These are phyloP conservation scores for Erythrophleum fordii DNA, from an alignment of 306 rosid genomes.

Conservation along the genomic window DNA sequence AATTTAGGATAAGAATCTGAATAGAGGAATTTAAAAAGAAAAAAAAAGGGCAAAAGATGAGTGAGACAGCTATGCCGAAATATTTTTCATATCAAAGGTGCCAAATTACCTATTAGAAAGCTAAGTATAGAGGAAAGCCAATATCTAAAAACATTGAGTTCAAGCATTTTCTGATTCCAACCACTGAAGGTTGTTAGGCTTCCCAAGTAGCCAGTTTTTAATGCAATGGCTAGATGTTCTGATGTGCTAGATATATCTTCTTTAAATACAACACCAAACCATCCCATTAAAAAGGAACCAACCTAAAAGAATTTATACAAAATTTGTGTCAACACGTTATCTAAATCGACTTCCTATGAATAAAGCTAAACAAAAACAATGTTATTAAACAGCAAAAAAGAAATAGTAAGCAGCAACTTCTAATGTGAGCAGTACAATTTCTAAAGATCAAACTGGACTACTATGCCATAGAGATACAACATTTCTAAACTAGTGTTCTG, in stretches of 20 bases:
- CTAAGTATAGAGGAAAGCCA: slow-evolving; percentile 61
- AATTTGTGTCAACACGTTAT: neutral
- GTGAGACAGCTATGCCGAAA: neutral
- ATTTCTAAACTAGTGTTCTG: too few relatives aligned
- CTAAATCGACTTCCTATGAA: neutral
- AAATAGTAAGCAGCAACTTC: neutral
- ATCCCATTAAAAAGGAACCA: slow-evolving; percentile 78
- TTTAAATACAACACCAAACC: slow-evolving; percentile 76
- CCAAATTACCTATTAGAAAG: slow-evolving; percentile 56
- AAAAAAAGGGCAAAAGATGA: neutral
- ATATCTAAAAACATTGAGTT: slow-evolving; percentile 56
- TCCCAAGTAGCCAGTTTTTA: slow-evolving; percentile 67
- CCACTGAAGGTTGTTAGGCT: slow-evolving; percentile 76
- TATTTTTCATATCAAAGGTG: neutral
- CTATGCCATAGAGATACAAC: too few relatives aligned
- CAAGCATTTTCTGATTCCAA: slow-evolving; percentile 80
- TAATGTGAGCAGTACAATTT: neutral
- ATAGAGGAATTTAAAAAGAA: neutral
- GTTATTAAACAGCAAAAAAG: neutral
- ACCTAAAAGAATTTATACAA: slow-evolving; percentile 45
- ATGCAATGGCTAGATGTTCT: slow-evolving; percentile 60
- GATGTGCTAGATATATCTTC: slow-evolving; percentile 56
- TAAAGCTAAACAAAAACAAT: neutral
- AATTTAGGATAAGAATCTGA: neutral
- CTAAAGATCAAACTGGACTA: neutral